Evolutionary conservation across 73 alveolate genomes (phyloP), one percentile per base, ranked within the genome.

Genomic region (Blepharisma stoltei): DNA sequence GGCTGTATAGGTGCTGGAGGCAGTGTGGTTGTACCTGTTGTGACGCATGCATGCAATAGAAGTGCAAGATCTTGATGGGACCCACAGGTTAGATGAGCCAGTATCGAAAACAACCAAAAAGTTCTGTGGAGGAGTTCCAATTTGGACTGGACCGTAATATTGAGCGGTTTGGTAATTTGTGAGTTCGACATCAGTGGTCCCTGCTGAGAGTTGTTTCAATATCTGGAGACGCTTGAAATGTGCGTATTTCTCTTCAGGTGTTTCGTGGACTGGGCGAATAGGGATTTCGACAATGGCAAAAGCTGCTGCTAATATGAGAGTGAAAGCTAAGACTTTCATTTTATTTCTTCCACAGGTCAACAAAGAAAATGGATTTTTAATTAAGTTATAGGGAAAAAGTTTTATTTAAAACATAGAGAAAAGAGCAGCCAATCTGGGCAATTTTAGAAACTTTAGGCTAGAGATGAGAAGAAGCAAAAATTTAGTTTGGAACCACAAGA

Each of bases 1-100:
- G 38, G 55, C 71, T 65, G 48, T 71, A 84, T 76, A 83, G 70
- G 96, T 81, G 53, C 67, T 2, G 5, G 96, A 89, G 52, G 76
- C 75, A 52, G 48, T 20, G 79, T 76, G 50, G 32, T 87, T 67
- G 76, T 55, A 89, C 69, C 71, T 66, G 76, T 70, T 18, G 86
- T 89, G 93, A 71, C 67, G 77, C 78, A 49, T 67, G 86, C 95
- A 88, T 1, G 91, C 83, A 50, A 75, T 23, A 54, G 88, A 60
- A 4, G 41, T 60, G 76, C 76, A 60, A 11, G 41, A 8, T 23
- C n/a, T 60, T 9, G 76, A 60, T 11, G 83, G 76, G 38, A 88
- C 90, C 95, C 95, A 88, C 53, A 88, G 86, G 76, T 88, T 82
- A 9, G 92, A 80, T 21, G 92, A 84, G 20, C 92, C 95, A 49